Evolutionary conservation across 371 early-diverging fungal genomes (phyloP), one percentile per base, ranked within the genome.

Genomic region (Mortierella sp.): DNA sequence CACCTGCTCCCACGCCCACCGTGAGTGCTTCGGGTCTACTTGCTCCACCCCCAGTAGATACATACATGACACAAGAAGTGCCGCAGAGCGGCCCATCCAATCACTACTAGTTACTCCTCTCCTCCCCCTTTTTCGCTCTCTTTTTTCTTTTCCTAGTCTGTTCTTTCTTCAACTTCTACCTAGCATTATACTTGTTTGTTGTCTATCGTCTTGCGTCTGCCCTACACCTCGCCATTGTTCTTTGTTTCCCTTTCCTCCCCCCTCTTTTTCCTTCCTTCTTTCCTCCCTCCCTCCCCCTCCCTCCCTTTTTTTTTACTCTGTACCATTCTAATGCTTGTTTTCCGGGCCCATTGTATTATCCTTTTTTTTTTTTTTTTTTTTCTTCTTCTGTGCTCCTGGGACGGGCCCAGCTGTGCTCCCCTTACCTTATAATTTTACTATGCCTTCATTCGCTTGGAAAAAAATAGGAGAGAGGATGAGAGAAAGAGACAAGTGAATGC

Each of bases 321-420:
- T 25, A 11, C 51, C n/a, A 7, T 16, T 62, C 28, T 51, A 23
- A 18, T 18, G 26, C 18, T 62, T 28, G 15, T 30, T 47, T 57
- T 25, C 7, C 28, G 23, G 0, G 21, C 9, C n/a, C 50, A 7
- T 26, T 21, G 18, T 11, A 37, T 9, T 12, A 43, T 56, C 52
- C 52, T 48, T 62, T 18, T 62, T 64, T 26, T 43, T 64, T 7
- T 64, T 44, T 28, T 56, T 64, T 64, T n/a, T n/a, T n/a, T n/a
- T n/a, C n/a, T n/a, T n/a, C n/a, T n/a, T n/a, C n/a, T n/a, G n/a
- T n/a, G n/a, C 11, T 26, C n/a, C n/a, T n/a, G n/a, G n/a, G n/a
- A n/a, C n/a, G n/a, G n/a, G n/a, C n/a, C n/a, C n/a, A n/a, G n/a
- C n/a, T n/a, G n/a, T n/a, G n/a, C n/a, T n/a, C n/a, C n/a, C n/a